Conservation (phyloP, 1,284 basidiomycete species). For the Malassezia cuniculi region DNA sequence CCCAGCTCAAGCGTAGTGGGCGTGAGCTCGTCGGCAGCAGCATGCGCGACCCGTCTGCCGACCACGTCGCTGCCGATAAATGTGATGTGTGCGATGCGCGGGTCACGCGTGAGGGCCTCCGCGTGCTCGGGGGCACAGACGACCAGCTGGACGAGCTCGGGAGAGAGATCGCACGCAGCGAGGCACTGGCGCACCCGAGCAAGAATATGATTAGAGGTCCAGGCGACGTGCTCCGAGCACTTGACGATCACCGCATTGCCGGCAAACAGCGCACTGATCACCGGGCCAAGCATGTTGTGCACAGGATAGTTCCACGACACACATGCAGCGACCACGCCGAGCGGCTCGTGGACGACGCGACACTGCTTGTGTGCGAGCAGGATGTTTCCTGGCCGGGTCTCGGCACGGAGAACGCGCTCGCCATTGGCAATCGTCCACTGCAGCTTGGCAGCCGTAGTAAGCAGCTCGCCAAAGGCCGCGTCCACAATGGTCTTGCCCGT, state of each 20-base stretch:
- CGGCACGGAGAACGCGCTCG: constrained; percentile 21
- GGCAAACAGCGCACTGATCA: constrained; percentile 73
- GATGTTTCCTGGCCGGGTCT: constrained; percentile 52
- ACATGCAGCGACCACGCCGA: constrained; percentile 82
- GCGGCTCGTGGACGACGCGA: constrained; percentile 72
- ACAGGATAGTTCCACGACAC: constrained; percentile 68
- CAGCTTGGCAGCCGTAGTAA: constrained; percentile 37
- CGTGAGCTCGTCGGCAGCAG: constrained; percentile 70
- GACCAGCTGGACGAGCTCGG: constrained; percentile 52
- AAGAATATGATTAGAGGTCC: constrained; percentile 48
- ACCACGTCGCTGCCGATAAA: constrained; percentile 88
- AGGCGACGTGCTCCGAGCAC: constrained; percentile 49
- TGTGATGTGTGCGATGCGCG: constrained; percentile 58
- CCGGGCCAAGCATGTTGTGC: constrained; percentile 85
- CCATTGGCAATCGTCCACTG: constrained; percentile 31
- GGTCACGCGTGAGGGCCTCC: constrained; percentile 64
- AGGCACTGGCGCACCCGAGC: constrained; percentile 48
- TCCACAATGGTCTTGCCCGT: constrained; percentile 79
- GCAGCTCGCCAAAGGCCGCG: constrained; percentile 48
- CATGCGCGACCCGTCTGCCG: constrained; percentile 68
- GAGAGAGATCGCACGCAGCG: constrained; percentile 60
- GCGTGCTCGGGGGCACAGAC: constrained; percentile 80
- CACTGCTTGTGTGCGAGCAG: constrained; percentile 68
- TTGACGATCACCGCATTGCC: constrained; percentile 86
- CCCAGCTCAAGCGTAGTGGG: constrained; percentile 84